A percentile compares a stretch with the other conserved stretches of the same genome.
These are phyloP conservation scores for Tetrapisispora iriomotensis DNA, from an alignment of 805 yeast species.

Conservation along the genomic window DNA sequence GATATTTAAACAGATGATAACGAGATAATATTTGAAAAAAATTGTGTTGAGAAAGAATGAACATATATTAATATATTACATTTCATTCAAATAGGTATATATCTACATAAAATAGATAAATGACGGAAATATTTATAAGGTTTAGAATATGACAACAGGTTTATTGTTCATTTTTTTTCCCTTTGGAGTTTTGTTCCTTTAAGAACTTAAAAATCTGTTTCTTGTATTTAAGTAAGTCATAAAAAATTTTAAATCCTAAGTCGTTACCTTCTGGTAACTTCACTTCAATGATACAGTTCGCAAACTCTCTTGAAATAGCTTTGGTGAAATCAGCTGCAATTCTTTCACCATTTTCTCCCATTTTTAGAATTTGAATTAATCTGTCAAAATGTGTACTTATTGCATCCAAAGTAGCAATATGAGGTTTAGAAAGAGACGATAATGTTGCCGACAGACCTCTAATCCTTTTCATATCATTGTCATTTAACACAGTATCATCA, in stretches of 20 bases:
- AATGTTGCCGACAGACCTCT: slow-evolving; percentile 58
- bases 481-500: slow-evolving; percentile 5
- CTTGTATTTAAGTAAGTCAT: slow-evolving; percentile 52
- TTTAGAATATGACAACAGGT: not conserved
- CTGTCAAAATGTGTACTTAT: slow-evolving; percentile 67
- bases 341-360: slow-evolving; percentile 32
- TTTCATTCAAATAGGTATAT: too few species aligned
- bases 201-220: slow-evolving; percentile 58
- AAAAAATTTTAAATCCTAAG: slow-evolving; percentile 47
- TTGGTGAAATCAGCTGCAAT: slow-evolving; percentile 31
- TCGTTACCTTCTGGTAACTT: slow-evolving; percentile 45
- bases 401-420: slow-evolving; percentile 72
- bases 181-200: slow-evolving; percentile 25
- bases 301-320: slow-evolving; percentile 57
- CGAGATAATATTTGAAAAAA: not conserved
- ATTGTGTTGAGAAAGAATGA: not conserved
- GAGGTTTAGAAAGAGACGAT: slow-evolving; percentile 56
- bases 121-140: too few species aligned
- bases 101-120: too few species aligned
- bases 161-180: not conserved
- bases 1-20: not conserved
- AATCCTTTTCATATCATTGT: slow-evolving; percentile 33
- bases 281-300: slow-evolving; percentile 43
- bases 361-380: slow-evolving; percentile 42
- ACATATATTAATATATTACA: not conserved